Base-by-base conservation (phyloP, 129 eudicot genomes). In the Artemisia tridentata region DNA sequence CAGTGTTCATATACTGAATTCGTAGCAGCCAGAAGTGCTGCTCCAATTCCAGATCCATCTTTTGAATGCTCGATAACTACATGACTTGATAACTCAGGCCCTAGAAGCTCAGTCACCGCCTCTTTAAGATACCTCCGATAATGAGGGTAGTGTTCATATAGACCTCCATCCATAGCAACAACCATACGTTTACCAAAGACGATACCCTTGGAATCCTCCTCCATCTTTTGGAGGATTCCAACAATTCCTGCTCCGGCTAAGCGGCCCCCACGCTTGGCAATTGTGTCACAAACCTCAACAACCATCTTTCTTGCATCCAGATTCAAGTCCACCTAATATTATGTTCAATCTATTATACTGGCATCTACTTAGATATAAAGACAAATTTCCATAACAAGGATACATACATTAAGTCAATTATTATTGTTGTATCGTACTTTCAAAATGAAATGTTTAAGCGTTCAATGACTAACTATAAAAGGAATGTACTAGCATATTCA, bases 131-230 rank as follows among this genome's bases (percentile, higher is more conserved):
- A 92, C 49, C 66, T 73, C 67, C 88, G 74, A 79, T 88, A 92
- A 57, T 84, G 87, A 16, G 91, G 87, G 69, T 92, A 82, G 65
- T 86, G 85, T 80, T 88, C 98, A 5, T 86, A 92, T 57, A 92
- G 59, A 31, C 98, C 98, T 53, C 98, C 98, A 53, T 92, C 98
- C 98, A 92, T 92, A 4, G 98, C 98, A 65, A 92, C 91, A 25
- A 92, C 98, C 14, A 90, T 86, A 67, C 89, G 78, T 51, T 86
- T 84, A 17, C 96, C 85, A 41, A 75, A 87, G 15, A 85, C 83
- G 17, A 75, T n/a, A n/a, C 86, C 90, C 81, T 80, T 78, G 0
- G 86, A 75, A 72, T 91, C 97, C 61, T 75, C 82, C 75, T 83
- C 98, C 96, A 92, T 86, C 84, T 92, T 92, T 80, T 86, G 79